These are phyloP conservation scores for Aspergillus novoparasiticus DNA, from an alignment of 2,329 filamentous ascomycete species.

Conservation along the genomic window DNA sequence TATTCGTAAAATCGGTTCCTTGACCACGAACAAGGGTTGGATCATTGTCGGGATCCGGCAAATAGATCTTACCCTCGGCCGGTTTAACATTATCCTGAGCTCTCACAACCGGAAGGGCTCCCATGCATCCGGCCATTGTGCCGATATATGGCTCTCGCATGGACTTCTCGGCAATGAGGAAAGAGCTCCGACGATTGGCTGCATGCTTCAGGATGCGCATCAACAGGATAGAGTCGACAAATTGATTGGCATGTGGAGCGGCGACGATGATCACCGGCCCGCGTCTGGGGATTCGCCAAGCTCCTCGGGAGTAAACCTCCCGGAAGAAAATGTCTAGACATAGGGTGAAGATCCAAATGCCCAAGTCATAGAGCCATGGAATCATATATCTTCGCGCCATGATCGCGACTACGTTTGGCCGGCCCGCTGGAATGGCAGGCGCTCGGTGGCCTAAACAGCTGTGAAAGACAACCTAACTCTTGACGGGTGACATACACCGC, in stretches of 20 bases:
- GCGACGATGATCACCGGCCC: slow-evolving; percentile 95
- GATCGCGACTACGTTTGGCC: background rate
- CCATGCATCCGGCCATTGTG: slow-evolving; percentile 78
- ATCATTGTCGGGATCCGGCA: slow-evolving; percentile 84
- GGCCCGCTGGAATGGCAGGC: background rate
- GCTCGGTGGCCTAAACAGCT: background rate
- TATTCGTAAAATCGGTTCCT: slow-evolving; percentile 77
- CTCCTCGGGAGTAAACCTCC: slow-evolving; percentile 93
- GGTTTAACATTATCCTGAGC: slow-evolving; percentile 86
- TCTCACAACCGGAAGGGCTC: slow-evolving; percentile 88
- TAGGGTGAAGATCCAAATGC: slow-evolving; percentile 58
- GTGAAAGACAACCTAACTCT: background rate
- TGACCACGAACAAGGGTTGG: slow-evolving; percentile 78
- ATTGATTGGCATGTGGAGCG: slow-evolving; percentile 96
- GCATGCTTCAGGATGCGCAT: slow-evolving; percentile 88
- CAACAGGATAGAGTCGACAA: slow-evolving; percentile 91
- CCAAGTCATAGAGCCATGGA: slow-evolving; percentile 53
- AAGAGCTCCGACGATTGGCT: slow-evolving; percentile 83
- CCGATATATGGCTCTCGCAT: slow-evolving; percentile 90
- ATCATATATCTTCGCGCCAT: slow-evolving; percentile 30
- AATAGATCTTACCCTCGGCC: slow-evolving; percentile 77
- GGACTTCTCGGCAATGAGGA: slow-evolving; percentile 93
- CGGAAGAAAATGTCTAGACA: slow-evolving; percentile 97
- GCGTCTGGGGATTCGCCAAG: slow-evolving; percentile 88
- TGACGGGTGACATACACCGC: background rate